phyloP scores from a whole-genome alignment of 1,139 yeast genomes.

The Sugiyamaella grinbergsii region DNA sequence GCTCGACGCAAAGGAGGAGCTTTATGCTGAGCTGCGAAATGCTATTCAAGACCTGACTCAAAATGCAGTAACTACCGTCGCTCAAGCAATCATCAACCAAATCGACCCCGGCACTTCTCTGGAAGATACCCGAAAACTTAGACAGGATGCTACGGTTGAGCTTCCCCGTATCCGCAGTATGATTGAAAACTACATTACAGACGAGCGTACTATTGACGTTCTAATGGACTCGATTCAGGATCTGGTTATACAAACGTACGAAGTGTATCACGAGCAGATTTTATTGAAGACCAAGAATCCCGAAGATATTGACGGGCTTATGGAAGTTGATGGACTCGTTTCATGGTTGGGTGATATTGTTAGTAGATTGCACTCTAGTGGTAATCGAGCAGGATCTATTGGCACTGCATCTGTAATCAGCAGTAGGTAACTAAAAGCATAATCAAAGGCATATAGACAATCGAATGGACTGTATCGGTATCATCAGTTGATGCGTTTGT shows the following conservation, averaged over 20 bases:
- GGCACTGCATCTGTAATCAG: conserved; percentile 4
- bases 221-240: conserved; percentile 64
- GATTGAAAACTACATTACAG: conserved; percentile 51
- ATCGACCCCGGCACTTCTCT: conserved; percentile 37
- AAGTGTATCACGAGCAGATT: conserved; percentile 45
- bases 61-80: conserved; percentile 42
- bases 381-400: neutral
- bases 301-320: conserved; percentile 45
- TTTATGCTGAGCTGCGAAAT: conserved; percentile 70
- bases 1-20: conserved; percentile 81
- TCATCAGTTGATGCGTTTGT: no score
- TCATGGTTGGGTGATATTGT: conserved; percentile 53
- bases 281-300: conserved; percentile 30
- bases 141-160: conserved; percentile 53
- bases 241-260: conserved; percentile 53
- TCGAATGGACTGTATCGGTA: no score
- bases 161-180: conserved; percentile 59
- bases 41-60: conserved; percentile 66
- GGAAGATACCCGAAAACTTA: conserved; percentile 45
- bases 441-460: no score
- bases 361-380: conserved; percentile 34
- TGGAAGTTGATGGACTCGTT: conserved; percentile 60
- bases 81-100: conserved; percentile 39
- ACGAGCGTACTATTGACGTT: conserved; percentile 50
- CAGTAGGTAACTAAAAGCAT: conserved; percentile 5